Conservation (phyloP, 2,329 filamentous ascomycete genomes). For the Cytospora mali region DNA sequence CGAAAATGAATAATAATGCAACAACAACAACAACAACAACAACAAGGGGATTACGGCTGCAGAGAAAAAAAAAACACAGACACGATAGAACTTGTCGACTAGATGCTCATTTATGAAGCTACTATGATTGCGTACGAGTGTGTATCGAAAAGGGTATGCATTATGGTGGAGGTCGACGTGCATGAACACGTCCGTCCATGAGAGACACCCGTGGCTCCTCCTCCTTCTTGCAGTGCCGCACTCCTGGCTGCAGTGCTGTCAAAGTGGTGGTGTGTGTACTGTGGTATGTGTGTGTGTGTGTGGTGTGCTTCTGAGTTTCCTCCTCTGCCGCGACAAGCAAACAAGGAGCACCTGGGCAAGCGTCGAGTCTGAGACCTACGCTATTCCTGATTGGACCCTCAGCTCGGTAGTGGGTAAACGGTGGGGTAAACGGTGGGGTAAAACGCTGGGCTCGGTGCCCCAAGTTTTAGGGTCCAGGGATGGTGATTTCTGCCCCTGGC, state of each 20-base stretch:
- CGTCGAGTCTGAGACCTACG: slow-evolving; percentile 3
- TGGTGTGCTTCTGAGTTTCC: not conserved
- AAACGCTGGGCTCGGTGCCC: not conserved
- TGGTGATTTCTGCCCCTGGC: not conserved
- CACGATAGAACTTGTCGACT: not conserved
- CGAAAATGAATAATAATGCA: slow-evolving; percentile 15
- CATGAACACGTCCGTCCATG: slow-evolving; percentile 19
- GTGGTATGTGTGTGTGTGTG: too few relatives aligned
- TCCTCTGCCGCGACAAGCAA: not conserved
- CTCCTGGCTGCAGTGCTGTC: not conserved
- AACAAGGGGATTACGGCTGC: slow-evolving; percentile 6
- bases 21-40: too few relatives aligned
- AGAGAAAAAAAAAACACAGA: not conserved
- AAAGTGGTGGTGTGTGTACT: too few relatives aligned
- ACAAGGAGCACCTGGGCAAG: not conserved
- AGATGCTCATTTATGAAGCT: slow-evolving; percentile 11
- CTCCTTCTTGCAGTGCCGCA: not conserved
- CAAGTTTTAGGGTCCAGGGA: not conserved
- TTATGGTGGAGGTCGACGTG: slow-evolving; percentile 10
- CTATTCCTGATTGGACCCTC: slow-evolving; percentile 16
- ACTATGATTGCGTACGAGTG: not conserved
- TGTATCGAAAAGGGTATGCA: slow-evolving; percentile 8
- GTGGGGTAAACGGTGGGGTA: not conserved
- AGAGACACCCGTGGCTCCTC: not conserved
- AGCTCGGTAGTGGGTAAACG: slow-evolving; percentile 14